Evolutionary conservation across 2,329 filamentous ascomycete species (phyloP).

Genomic region (Pestalotiopsis sp.): DNA sequence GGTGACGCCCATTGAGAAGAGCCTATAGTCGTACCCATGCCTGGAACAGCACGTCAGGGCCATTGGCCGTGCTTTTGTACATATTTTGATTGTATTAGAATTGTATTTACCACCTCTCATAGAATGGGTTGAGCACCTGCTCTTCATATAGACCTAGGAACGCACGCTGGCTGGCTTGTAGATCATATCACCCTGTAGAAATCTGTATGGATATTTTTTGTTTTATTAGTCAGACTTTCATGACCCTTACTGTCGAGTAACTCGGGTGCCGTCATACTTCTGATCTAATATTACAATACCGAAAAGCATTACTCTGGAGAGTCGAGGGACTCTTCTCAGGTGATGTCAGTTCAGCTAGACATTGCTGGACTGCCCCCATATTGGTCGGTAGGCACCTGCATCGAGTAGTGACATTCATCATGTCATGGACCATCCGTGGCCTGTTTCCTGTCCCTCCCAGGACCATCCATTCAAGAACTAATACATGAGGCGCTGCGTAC

Average conservation of each 20-base stretch:
- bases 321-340: neutral
- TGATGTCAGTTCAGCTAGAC: neutral
- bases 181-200: neutral
- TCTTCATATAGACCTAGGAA: neutral
- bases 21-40: neutral
- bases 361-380: neutral
- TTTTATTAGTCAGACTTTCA: neutral
- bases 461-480: too few relatives aligned
- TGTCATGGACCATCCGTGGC: too few relatives aligned
- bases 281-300: neutral
- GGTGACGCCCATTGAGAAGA: neutral
- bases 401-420: neutral
- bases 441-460: too few relatives aligned
- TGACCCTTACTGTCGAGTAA: neutral
- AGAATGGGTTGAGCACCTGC: neutral
- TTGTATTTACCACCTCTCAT: neutral
- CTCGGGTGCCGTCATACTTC: neutral
- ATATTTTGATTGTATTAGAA: neutral
- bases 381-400: neutral
- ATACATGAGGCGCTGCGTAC: too few relatives aligned
- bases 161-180: neutral
- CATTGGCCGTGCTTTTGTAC: neutral
- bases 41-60: neutral
- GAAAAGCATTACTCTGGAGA: neutral
- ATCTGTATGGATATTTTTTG: neutral